Conservation (phyloP, 2,329 filamentous ascomycete genomes). For the Phaeomoniella chlamydospora region DNA sequence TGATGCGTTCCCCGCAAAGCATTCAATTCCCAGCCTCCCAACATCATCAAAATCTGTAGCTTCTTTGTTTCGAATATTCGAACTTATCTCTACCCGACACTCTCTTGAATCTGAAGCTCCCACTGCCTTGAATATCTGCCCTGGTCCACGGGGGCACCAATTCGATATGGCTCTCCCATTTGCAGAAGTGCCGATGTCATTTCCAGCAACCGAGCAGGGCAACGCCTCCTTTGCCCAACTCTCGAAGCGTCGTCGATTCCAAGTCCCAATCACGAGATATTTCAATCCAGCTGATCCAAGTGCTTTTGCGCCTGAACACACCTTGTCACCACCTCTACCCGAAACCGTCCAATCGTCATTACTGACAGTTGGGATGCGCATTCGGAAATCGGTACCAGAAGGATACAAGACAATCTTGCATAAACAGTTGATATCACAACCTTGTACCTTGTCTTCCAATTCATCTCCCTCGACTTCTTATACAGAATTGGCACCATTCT, state of each 20-base stretch:
- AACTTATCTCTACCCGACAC: too few relatives aligned
- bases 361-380: constrained; percentile 84
- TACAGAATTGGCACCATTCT: constrained; percentile 64
- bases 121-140: too few relatives aligned
- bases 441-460: constrained; percentile 7
- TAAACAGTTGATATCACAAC: constrained; percentile 4
- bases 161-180: too few relatives aligned
- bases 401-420: constrained; percentile 64
- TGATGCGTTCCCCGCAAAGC: too few relatives aligned
- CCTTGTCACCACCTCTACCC: constrained; percentile 40
- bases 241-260: constrained; percentile 1
- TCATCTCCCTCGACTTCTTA: constrained; percentile 4
- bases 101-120: too few relatives aligned
- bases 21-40: too few relatives aligned
- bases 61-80: too few relatives aligned
- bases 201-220: neutral
- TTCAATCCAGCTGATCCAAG: neutral
- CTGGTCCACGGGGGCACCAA: too few relatives aligned
- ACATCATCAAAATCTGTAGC: too few relatives aligned
- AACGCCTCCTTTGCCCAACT: neutral
- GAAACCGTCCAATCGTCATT: constrained; percentile 62
- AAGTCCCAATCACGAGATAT: constrained; percentile 1
- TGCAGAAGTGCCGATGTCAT: too few relatives aligned
- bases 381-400: constrained; percentile 84
- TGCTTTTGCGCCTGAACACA: constrained; percentile 19